Evolutionary conservation across 148 eudicot genomes (phyloP).

Genomic region (Pouteria glomerata): DNA sequence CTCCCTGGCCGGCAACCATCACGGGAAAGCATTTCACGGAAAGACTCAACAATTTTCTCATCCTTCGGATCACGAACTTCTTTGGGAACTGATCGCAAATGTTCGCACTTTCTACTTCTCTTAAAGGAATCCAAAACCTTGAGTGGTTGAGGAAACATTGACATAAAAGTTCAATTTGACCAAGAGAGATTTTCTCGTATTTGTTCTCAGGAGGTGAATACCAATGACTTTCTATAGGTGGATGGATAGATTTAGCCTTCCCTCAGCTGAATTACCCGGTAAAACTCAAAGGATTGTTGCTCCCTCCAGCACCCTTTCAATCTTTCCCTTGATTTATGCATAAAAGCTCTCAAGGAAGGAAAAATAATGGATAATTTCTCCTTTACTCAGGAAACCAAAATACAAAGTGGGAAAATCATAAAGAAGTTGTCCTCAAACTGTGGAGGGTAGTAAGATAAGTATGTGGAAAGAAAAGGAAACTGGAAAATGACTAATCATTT

Average conservation of each 20-base stretch:
- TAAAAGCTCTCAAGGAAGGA: not conserved
- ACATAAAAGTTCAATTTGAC: not conserved
- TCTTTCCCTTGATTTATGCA: slow-evolving; percentile 21
- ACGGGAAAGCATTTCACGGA: slow-evolving; percentile 37
- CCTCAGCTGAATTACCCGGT: not conserved
- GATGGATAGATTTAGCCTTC: slow-evolving; percentile 17
- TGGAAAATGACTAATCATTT: no score
- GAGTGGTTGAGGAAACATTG: slow-evolving; percentile 9
- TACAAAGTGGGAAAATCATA: no score
- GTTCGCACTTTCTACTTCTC: slow-evolving; percentile 10
- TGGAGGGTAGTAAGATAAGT: no score
- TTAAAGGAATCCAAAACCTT: slow-evolving; percentile 7
- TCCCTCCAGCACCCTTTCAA: slow-evolving; percentile 8
- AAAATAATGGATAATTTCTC: not conserved
- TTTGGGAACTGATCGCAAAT: slow-evolving; percentile 13
- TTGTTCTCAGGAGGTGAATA: slow-evolving; percentile 15
- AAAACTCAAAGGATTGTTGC: not conserved
- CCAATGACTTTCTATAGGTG: slow-evolving; percentile 21
- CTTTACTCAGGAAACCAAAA: no score
- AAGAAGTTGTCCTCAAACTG: no score
- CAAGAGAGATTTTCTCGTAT: not conserved
- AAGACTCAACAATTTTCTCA: slow-evolving; percentile 35
- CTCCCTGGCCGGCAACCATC: slow-evolving; percentile 25
- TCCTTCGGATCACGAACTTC: slow-evolving; percentile 33
- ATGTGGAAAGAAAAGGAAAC: no score